Base-by-base conservation (phyloP, 331 rosid species). In the Pyracantha coccinea region DNA sequence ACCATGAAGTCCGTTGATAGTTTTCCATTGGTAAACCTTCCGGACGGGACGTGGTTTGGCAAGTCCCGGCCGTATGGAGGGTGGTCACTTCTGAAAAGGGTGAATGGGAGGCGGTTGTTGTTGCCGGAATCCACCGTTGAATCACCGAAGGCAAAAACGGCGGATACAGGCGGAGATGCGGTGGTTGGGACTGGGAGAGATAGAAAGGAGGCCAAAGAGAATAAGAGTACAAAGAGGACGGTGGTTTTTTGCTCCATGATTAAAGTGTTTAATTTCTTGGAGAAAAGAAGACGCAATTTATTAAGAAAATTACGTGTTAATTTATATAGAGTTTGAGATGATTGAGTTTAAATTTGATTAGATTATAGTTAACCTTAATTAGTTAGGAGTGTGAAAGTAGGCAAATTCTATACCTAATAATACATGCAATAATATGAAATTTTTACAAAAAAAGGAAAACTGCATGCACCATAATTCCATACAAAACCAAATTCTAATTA, bases 11-110 rank as follows among this genome's bases (percentile, higher is more conserved):
- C 90, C 0, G 81, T 86, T 4, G 79, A 13, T 6, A 85, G 66
- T 27, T 80, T 83, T 8, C 92, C 90, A 23, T 83, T 66, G 9
- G 84, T 72, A 78, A 85, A 83, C 65, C 89, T 81, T 10, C 89
- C 88, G 0, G 79, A 65, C 11, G 89, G 73, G 21, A 33, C 4
- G 1, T 79, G 84, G 1, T 1, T 32, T 0, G 86, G 88, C 6
- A 85, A 61, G 85, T 88, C 83, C 0, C 60, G 64, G 32, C 92
- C 81, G 9, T 79, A 88, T 16, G 89, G 92, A 0, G 23, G 27
- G 73, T 85, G 88, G 72, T 88, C 62, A 0, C 81, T 3, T 0
- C 66, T 62, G 15, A 75, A 57, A 17, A 80, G 2, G 2, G 82
- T 69, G 44, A 8, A 63, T 7, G 2, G 0, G 4, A 77, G 3